Evolutionary conservation across 2,329 filamentous ascomycete genomes (phyloP).

Genomic region (Mariannaea sp.): DNA sequence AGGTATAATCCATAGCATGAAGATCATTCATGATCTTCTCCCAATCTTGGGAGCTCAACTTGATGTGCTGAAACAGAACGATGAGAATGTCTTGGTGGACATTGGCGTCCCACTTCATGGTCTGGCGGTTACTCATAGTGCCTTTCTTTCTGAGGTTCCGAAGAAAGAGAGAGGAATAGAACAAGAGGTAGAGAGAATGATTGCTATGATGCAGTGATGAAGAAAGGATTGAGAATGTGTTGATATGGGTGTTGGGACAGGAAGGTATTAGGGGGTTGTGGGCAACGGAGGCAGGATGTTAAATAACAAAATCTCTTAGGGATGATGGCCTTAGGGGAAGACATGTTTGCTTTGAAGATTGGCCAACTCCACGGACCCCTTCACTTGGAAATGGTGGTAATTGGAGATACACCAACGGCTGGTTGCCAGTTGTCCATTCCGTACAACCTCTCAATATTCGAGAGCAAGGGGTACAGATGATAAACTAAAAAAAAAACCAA

Average conservation of each 20-base stretch:
- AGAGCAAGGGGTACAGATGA: not conserved
- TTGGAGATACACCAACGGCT: not conserved
- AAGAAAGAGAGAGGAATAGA: not conserved
- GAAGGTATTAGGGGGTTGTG: conserved; percentile 1
- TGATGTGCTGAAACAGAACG: conserved; percentile 46
- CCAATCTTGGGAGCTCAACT: conserved; percentile 41
- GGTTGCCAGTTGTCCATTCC: conserved; percentile 2
- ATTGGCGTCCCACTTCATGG: conserved; percentile 48
- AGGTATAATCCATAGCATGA: conserved; percentile 46
- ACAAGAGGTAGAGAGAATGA: not conserved
- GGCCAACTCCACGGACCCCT: not conserved
- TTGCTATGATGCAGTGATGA: not conserved
- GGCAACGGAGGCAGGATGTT: conserved; percentile 5
- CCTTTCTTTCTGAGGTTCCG: not conserved
- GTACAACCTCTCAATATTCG: too few species aligned
- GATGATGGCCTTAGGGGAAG: conserved; percentile 1
- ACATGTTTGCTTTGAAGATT: conserved; percentile 1
- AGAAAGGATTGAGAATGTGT: not conserved
- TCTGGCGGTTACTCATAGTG: conserved; percentile 39
- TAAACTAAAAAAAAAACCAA: not conserved
- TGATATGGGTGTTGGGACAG: not conserved
- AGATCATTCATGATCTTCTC: conserved; percentile 46
- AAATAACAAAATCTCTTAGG: conserved; percentile 3
- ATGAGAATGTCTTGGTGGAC: conserved; percentile 52
- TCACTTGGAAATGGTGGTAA: not conserved